Evolutionary conservation across 805 yeast genomes (phyloP).

Genomic region (Diddensiella caesifluorescens): DNA sequence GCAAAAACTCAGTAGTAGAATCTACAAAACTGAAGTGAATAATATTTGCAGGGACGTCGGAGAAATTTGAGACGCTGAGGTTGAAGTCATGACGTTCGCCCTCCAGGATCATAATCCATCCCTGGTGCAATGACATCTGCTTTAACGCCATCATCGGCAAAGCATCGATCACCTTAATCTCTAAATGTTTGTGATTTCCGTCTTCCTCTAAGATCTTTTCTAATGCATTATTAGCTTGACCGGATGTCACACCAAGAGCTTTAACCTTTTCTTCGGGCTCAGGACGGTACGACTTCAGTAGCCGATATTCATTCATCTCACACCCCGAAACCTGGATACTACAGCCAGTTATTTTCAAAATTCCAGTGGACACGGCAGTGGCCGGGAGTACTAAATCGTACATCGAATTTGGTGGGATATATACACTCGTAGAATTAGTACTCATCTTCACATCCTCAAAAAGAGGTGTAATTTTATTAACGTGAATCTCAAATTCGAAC

Average conservation of each 20-base stretch:
- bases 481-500: conserved; percentile 63
- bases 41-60: conserved; percentile 50
- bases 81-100: conserved; percentile 59
- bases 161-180: conserved; percentile 35
- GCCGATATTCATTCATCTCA: conserved; percentile 35
- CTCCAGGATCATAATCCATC: conserved; percentile 71
- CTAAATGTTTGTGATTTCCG: conserved; percentile 21
- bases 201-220: neutral
- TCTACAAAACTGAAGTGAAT: conserved; percentile 63
- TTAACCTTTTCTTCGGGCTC: conserved; percentile 29
- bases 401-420: conserved; percentile 26
- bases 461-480: conserved; percentile 35
- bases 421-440: conserved; percentile 22
- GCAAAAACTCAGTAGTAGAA: conserved; percentile 63
- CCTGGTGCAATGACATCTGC: conserved; percentile 50
- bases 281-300: conserved; percentile 10
- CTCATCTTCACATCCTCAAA: conserved; percentile 23
- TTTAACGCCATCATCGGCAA: conserved; percentile 61
- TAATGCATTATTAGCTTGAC: neutral
- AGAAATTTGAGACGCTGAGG: conserved; percentile 52
- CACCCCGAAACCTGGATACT: conserved; percentile 49
- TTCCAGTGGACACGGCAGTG: conserved; percentile 42
- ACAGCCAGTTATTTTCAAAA: conserved; percentile 47
- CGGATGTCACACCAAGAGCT: conserved; percentile 17
- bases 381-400: conserved; percentile 23